These are phyloP conservation scores for Pythium periplocum DNA, from an alignment of 352 stramenopile genomes.

Conservation along the genomic window DNA sequence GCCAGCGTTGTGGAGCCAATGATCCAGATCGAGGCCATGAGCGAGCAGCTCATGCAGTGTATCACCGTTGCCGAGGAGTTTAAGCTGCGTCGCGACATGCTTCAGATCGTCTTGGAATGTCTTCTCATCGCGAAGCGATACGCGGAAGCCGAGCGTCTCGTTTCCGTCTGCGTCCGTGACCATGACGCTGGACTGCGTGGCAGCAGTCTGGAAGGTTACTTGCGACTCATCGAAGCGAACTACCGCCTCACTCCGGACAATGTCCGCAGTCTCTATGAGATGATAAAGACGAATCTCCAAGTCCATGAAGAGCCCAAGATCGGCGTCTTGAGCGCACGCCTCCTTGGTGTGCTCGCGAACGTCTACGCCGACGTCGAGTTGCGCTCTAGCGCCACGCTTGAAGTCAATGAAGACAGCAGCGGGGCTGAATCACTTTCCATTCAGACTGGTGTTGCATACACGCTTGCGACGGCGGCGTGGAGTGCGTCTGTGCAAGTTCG, in stretches of 20 bases:
- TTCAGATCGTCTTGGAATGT: slow-evolving; percentile 69
- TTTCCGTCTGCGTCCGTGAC: slow-evolving; percentile 44
- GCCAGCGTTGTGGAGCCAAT: slow-evolving; percentile 63
- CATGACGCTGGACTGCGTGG: slow-evolving; percentile 52
- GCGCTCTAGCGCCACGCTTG: neutral
- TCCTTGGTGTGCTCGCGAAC: slow-evolving; percentile 7
- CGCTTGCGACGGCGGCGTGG: slow-evolving; percentile 2
- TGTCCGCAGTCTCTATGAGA: slow-evolving; percentile 25
- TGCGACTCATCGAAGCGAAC: slow-evolving; percentile 38
- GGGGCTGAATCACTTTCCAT: neutral
- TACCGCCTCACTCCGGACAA: slow-evolving; percentile 11
- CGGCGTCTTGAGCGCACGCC: neutral
- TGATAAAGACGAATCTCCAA: slow-evolving; percentile 22
- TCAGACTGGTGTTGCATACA: slow-evolving; percentile 2
- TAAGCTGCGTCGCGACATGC: slow-evolving; percentile 68
- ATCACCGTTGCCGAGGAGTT: slow-evolving; percentile 71
- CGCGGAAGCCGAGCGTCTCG: slow-evolving; percentile 32
- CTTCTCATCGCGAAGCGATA: slow-evolving; percentile 37
- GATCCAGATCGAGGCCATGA: slow-evolving; percentile 78
- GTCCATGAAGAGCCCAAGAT: slow-evolving; percentile 4
- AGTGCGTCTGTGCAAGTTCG: slow-evolving; percentile 30
- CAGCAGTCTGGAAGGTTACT: slow-evolving; percentile 49
- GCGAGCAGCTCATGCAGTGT: slow-evolving; percentile 72
- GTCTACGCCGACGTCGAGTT: slow-evolving; percentile 1
- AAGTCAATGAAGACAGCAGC: slow-evolving; percentile 1